Conservation (phyloP, 192 early-diverging fungal genomes). For the Coemansia sp. region DNA sequence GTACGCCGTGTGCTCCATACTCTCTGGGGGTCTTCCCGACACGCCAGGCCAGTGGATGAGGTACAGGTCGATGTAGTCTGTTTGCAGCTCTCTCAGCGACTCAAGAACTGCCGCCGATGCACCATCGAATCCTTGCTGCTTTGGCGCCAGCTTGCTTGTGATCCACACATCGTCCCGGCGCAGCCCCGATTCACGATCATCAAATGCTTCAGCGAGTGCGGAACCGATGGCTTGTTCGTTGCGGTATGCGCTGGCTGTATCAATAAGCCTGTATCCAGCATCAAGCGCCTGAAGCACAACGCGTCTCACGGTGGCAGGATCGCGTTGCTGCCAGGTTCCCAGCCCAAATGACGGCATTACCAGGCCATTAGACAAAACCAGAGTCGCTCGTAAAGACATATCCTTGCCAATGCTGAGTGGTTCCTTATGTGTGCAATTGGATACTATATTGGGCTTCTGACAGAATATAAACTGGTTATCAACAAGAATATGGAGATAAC, state of each 20-base stretch:
- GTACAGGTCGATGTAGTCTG: constrained; percentile 73
- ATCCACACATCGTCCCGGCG: constrained; percentile 66
- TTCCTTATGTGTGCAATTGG: no score
- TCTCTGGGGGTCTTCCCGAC: constrained; percentile 41
- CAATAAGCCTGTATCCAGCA: constrained; percentile 36
- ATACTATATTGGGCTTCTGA: no score
- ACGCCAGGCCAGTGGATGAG: constrained; percentile 77
- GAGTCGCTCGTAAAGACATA: background rate
- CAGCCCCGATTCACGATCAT: constrained; percentile 43
- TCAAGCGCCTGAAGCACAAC: constrained; percentile 31
- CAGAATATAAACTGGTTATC: no score
- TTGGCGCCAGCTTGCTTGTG: constrained; percentile 69
- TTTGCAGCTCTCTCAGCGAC: constrained; percentile 59
- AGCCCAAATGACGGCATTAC: constrained; percentile 36
- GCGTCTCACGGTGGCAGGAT: constrained; percentile 13
- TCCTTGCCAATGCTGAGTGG: no score
- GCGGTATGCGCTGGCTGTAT: constrained; percentile 67
- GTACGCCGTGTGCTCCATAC: constrained; percentile 48
- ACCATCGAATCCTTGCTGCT: constrained; percentile 64
- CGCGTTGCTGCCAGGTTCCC: constrained; percentile 45
- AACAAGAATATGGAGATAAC: no score
- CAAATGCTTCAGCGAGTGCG: constrained; percentile 52
- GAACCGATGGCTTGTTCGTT: constrained; percentile 63
- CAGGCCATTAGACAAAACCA: constrained; percentile 23
- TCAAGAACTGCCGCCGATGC: constrained; percentile 57